Percentiles rank a stretch among this genome's conserved stretches.
These are phyloP conservation scores for Clarireedia homoeocarpa DNA, from an alignment of 2,329 filamentous ascomycete genomes.

Conservation along the genomic window DNA sequence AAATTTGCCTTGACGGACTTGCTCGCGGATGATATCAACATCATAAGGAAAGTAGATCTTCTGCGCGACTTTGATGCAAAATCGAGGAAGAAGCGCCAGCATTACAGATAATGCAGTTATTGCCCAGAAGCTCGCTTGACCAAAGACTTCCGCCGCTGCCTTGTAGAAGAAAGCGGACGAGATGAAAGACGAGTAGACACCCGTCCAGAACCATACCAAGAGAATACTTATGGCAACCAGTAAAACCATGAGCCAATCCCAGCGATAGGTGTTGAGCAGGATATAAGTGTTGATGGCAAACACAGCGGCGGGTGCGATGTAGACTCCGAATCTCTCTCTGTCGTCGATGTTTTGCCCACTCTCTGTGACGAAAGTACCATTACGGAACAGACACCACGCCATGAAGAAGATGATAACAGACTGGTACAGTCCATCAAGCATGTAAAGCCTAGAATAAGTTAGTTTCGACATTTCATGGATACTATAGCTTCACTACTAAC, in stretches of 20 bases:
- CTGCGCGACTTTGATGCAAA: slow-evolving; percentile 77
- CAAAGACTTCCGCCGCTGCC: slow-evolving; percentile 71
- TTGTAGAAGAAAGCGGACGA: slow-evolving; percentile 65
- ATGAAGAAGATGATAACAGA: slow-evolving; percentile 91
- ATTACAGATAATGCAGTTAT: slow-evolving; percentile 70
- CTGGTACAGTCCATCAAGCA: slow-evolving; percentile 91
- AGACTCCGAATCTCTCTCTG: slow-evolving; percentile 75
- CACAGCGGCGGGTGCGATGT: slow-evolving; percentile 77
- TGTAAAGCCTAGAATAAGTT: slow-evolving; percentile 61
- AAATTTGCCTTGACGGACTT: slow-evolving; percentile 77
- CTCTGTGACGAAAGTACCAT: slow-evolving; percentile 60
- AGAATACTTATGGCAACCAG: slow-evolving; percentile 76
- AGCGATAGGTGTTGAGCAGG: slow-evolving; percentile 90
- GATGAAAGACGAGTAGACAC: slow-evolving; percentile 56
- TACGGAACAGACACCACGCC: slow-evolving; percentile 70
- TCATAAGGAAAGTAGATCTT: slow-evolving; percentile 93
- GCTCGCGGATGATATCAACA: slow-evolving; percentile 91
- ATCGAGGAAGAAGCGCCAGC: slow-evolving; percentile 79
- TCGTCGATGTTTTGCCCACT: slow-evolving; percentile 72
- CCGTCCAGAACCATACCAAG: slow-evolving; percentile 93
- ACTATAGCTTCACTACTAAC: slow-evolving; percentile 44
- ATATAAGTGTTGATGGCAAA: slow-evolving; percentile 91
- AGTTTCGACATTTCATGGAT: not conserved
- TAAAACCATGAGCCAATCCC: slow-evolving; percentile 92
- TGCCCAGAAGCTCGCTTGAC: slow-evolving; percentile 79